Evolutionary conservation across 352 stramenopile genomes (phyloP).

Genomic region (Globisporangium nodosum): DNA sequence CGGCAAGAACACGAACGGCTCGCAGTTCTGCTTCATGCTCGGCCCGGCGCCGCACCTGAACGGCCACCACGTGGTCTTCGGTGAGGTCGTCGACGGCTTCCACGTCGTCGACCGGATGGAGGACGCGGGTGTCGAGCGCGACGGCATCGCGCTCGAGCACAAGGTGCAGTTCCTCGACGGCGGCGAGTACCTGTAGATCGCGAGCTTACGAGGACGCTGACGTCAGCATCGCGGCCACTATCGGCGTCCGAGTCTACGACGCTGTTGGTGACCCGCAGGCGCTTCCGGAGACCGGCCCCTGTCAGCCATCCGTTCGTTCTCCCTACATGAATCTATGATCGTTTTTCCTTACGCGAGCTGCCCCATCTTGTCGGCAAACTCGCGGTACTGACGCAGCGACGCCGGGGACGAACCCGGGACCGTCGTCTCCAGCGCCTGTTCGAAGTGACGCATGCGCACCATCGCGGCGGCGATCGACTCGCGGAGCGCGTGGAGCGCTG

Average conservation of each 20-base stretch:
- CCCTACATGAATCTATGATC: background rate
- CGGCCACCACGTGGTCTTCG: constrained; percentile 82
- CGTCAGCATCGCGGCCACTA: background rate
- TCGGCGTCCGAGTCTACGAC: too few species aligned
- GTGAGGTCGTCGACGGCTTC: constrained; percentile 81
- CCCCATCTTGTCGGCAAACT: constrained; percentile 62
- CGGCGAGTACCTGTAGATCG: constrained; percentile 43
- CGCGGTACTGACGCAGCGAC: constrained; percentile 48
- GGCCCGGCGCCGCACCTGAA: constrained; percentile 64
- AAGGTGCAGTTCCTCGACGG: constrained; percentile 72
- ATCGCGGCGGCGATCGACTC: constrained; percentile 50
- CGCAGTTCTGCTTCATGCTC: constrained; percentile 99
- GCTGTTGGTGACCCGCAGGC: too few species aligned
- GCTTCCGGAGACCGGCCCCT: too few species aligned
- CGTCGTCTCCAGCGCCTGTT: constrained; percentile 36
- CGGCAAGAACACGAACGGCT: constrained; percentile 96
- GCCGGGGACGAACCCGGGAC: constrained; percentile 50
- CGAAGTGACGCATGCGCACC: constrained; percentile 61
- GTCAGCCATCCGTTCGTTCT: background rate
- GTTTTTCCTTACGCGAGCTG: constrained; percentile 24
- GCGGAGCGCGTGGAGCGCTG: constrained; percentile 62
- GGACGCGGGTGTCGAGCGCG: constrained; percentile 43
- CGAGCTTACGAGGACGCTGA: background rate
- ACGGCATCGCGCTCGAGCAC: constrained; percentile 62
- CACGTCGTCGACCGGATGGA: constrained; percentile 84